Evolutionary conservation across 805 yeast genomes (phyloP).

Genomic region (Jamesozyma spencerorum): DNA sequence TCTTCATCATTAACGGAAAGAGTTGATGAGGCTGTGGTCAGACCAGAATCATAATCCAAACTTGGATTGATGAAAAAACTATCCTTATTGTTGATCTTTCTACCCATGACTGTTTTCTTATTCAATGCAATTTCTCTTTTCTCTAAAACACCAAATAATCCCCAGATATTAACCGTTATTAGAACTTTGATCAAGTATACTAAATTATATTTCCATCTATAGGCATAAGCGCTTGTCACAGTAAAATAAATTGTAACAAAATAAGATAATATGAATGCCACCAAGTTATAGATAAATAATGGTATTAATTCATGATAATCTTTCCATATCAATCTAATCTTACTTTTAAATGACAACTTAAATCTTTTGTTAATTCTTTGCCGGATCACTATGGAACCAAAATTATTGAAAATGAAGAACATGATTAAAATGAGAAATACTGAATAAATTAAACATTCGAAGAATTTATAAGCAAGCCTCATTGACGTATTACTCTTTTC

Average conservation of each 20-base stretch:
- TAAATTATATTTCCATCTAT: slow-evolving; percentile 20
- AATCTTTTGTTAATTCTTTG: slow-evolving; percentile 7
- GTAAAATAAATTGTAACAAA: slow-evolving; percentile 13
- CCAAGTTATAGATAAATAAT: slow-evolving; percentile 18
- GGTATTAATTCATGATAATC: slow-evolving; percentile 25
- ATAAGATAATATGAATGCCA: slow-evolving; percentile 13
- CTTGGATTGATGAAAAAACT: slow-evolving; percentile 23
- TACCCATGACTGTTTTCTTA: slow-evolving; percentile 26
- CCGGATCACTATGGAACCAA: slow-evolving; percentile 20
- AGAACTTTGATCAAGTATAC: slow-evolving; percentile 19
- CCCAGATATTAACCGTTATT: slow-evolving; percentile 28
- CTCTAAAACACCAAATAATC: slow-evolving; percentile 25
- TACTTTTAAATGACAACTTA: slow-evolving; percentile 1
- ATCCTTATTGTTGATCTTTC: slow-evolving; percentile 24
- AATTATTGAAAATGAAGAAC: slow-evolving; percentile 18
- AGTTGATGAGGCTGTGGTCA: neutral
- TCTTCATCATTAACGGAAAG: no score
- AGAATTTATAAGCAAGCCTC: slow-evolving; percentile 4
- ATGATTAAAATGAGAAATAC: slow-evolving; percentile 11
- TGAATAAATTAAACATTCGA: slow-evolving; percentile 12
- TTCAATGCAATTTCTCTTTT: slow-evolving; percentile 20
- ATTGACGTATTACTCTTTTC: neutral
- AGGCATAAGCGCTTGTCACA: neutral
- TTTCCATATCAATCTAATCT: slow-evolving; percentile 15
- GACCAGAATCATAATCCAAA: slow-evolving; percentile 8